Base-by-base conservation (phyloP, 345 rosid genomes). In the Citrus maxima region DNA sequence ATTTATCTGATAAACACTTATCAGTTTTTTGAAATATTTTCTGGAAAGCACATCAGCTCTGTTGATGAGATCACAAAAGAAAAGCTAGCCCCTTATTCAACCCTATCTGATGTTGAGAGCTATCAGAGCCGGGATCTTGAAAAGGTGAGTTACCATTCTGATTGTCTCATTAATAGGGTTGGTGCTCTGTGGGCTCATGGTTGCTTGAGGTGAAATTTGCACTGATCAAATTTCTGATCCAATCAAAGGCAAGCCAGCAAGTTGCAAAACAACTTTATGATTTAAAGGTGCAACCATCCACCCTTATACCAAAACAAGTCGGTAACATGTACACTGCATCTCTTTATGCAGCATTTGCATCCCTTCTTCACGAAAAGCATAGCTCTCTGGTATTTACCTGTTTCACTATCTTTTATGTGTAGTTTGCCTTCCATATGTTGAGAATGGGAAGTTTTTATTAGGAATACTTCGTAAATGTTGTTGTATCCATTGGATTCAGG, bases 271-370 rank as follows among this genome's bases (percentile, higher is more conserved):
- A 95, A 37, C 86, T 93, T 22, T 97, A 91, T 70, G 96, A 91
- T 70, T 79, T 85, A 25, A 97, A 90, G 92, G 98, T 94, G 80
- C 94, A 90, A 79, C 95, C 97, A 18, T 85, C 95, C 49, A 93
- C 98, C 79, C 85, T 93, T 84, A 46, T 97, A 68, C 98, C 99
- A 49, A 97, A 97, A 74, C 91, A 93, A 94, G 95, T 93, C 12
- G 98, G 98, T 78, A 97, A 97, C 88, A 97, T 91, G 98, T 94
- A 97, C 86, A 97, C 99, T 0, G 99, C 99, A 80, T 97, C 99
- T 74, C 80, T 97, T 30, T 94, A 94, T 78, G 98, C 98, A 58
- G 99, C 99, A 49, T 93, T 97, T 82, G 95, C 85, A 69, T 97
- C 99, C 66, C 97, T 97, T 59, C 82, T 97, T 83, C 95, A 97